phyloP scores from a whole-genome alignment of 768 basidiomycete genomes.

The Panaeolus papilionaceus region DNA sequence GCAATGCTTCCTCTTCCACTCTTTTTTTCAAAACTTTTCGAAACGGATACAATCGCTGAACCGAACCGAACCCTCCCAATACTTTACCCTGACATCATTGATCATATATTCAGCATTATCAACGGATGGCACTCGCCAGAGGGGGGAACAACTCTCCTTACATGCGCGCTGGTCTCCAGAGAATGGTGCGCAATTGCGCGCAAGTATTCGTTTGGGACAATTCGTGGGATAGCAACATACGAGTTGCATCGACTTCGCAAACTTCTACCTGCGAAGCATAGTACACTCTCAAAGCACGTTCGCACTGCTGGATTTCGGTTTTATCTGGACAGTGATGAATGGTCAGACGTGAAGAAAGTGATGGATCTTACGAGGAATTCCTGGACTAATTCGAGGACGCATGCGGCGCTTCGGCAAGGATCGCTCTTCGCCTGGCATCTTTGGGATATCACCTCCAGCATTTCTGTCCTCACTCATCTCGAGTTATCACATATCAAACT shows the following conservation, averaged over 20 bases:
- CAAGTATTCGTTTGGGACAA: background rate
- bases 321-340: background rate
- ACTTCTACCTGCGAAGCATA: background rate
- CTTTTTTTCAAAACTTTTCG: conserved; percentile 21
- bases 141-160: background rate
- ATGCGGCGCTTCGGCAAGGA: background rate
- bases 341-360: background rate
- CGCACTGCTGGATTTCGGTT: conserved; percentile 2
- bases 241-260: background rate
- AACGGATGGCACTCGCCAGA: background rate
- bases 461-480: background rate
- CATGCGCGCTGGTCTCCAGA: background rate
- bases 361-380: background rate
- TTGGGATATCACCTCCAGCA: background rate
- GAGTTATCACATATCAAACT: background rate
- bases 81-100: conserved; percentile 4
- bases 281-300: background rate
- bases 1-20: conserved; percentile 11
- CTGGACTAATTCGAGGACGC: background rate
- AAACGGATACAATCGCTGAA: conserved; percentile 66
- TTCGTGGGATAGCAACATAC: background rate
- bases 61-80: conserved; percentile 58
- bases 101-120: background rate
- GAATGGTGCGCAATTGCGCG: background rate
- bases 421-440: conserved; percentile 5